Evolutionary conservation across 176 grass and related monocot species (phyloP).

Genomic region (Saccharum spontaneum): DNA sequence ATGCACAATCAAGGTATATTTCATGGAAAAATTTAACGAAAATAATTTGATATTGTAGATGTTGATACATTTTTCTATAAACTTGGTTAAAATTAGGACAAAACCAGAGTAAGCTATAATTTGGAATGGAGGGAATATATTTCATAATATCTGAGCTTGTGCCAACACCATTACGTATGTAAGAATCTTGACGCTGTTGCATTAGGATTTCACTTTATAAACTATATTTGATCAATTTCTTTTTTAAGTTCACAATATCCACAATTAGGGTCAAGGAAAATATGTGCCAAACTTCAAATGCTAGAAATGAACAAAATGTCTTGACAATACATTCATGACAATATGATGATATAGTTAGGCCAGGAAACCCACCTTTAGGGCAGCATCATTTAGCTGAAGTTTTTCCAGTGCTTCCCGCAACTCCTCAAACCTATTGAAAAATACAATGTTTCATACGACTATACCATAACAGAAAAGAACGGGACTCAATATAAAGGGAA

Average conservation of each 20-base stretch:
- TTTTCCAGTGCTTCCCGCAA: conserved; percentile 90
- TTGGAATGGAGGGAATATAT: neutral
- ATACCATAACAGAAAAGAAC: conserved; percentile 16
- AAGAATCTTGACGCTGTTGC: neutral
- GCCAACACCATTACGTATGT: neutral
- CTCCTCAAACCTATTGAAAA: conserved; percentile 75
- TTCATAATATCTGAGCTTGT: neutral
- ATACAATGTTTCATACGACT: conserved; percentile 14
- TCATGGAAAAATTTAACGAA: neutral
- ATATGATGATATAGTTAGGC: conserved; percentile 29
- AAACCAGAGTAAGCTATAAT: neutral
- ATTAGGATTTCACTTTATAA: conserved; percentile 23
- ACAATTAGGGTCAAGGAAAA: neutral
- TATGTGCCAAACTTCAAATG: neutral
- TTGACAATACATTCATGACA: conserved; percentile 6
- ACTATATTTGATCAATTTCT: conserved; percentile 28
- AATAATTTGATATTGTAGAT: neutral
- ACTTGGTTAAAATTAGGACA: neutral
- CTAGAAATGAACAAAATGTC: conserved; percentile 9
- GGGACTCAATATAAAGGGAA: conserved; percentile 27
- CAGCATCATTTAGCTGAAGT: conserved; percentile 95
- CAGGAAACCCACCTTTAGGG: conserved; percentile 66
- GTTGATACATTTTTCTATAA: neutral
- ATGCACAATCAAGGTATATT: neutral
- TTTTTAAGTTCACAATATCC: conserved; percentile 12